Base-by-base conservation (phyloP, 495 filamentous ascomycete species). In the Neurospora sp. region DNA sequence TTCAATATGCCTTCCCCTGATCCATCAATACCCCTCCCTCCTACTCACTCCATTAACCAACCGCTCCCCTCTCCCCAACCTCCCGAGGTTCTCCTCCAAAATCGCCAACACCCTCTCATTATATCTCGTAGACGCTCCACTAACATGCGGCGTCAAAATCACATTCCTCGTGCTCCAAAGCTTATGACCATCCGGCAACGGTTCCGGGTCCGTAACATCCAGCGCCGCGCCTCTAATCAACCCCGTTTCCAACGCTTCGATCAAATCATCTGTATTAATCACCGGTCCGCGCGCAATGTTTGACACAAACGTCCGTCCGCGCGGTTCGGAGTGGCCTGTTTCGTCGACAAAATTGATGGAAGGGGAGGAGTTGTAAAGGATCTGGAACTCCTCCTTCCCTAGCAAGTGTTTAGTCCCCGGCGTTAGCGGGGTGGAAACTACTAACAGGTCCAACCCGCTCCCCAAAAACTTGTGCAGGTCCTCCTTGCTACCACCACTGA, bases 191-290 rank as follows among this genome's bases (percentile, higher is more conserved):
- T 82, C 74, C 2, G 92, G 92, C 77, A 97, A 77, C 0, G 94
- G 94, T 77, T 97, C 94, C 5, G 93, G 93, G 73, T 96, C 93
- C 48, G 93, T 94, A 0, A 97, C 94, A 82, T 97, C 94, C 71
- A 97, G 80, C 54, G 92, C 92, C 8, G 93, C 88, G 34, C 92
- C 93, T 11, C 88, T 84, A 59, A 97, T 81, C 39, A 83, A 78
- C 9, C 83, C 86, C 15, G 78, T 77, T 73, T 92, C 85, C 31
- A 93, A 80, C 9, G 92, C 89, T 0, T 79, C 81, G 39, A 95
- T 85, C 39, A 97, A 75, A 13, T 88, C 92, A 10, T 86, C 85
- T 71, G 92, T 91, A 69, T 92, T 84, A 34, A 97, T 81, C 17
- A 96, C 89, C 13, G 86, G 86, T 0, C 94, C 94, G 0, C 94